Percentiles rank a stretch among this genome's conserved stretches.
Evolutionary conservation across 441 rosid species (phyloP).

Genomic region (Croton laevigatus): DNA sequence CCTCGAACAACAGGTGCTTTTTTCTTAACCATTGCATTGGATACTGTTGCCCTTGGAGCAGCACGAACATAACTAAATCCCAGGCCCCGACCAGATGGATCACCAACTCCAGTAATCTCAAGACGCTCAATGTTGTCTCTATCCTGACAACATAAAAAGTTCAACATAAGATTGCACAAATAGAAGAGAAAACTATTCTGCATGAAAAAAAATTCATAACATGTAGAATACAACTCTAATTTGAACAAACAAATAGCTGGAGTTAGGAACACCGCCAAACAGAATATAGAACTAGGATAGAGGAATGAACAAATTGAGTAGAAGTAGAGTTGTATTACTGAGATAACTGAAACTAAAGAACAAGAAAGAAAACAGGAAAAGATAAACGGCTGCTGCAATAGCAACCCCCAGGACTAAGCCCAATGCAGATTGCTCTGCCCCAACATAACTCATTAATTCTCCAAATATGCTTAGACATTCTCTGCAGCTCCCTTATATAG

Average conservation of each 20-base stretch:
- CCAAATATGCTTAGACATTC: too few relatives aligned
- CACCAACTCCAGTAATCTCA: constrained; percentile 99
- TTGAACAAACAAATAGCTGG: background rate
- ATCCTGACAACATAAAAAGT: constrained; percentile 46
- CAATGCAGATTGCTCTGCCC: too few relatives aligned
- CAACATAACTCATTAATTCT: too few relatives aligned
- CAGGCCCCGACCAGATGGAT: constrained; percentile 97
- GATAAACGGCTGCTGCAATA: too few relatives aligned
- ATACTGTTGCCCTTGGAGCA: constrained; percentile 84
- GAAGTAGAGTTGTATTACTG: too few relatives aligned
- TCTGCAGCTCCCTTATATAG: too few relatives aligned
- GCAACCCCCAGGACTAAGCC: too few relatives aligned
- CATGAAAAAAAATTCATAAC: background rate
- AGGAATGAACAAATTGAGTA: too few relatives aligned
- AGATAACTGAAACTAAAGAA: too few relatives aligned
- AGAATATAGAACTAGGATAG: too few relatives aligned
- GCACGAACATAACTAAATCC: constrained; percentile 97
- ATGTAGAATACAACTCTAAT: background rate
- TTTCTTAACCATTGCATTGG: constrained; percentile 74
- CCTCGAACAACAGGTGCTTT: constrained; percentile 83
- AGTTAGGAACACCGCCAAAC: too few relatives aligned
- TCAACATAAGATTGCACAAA: background rate
- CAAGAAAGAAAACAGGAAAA: too few relatives aligned
- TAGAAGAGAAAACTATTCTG: background rate
- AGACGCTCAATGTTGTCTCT: constrained; percentile 97